Conservation (phyloP, 306 rosid species). For the Argentina anserina region DNA sequence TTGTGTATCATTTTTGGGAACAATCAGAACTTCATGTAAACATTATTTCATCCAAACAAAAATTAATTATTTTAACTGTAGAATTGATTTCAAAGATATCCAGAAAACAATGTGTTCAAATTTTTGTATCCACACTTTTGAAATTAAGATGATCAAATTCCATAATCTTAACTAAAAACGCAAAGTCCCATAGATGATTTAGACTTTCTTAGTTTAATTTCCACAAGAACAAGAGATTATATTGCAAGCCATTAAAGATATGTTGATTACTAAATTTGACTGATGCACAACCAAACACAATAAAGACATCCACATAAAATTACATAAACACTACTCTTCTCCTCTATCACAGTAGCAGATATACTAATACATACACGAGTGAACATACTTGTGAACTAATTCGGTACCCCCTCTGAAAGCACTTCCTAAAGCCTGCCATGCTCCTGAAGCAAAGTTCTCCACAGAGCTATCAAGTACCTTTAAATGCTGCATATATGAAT, state of each 20-base stretch:
- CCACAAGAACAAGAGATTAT: neutral
- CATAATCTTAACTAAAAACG: neutral
- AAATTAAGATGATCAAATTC: neutral
- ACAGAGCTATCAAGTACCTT: conserved; percentile 85
- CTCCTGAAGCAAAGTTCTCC: conserved; percentile 94
- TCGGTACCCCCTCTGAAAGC: conserved; percentile 80
- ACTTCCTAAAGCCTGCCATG: conserved; percentile 88
- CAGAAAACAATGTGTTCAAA: neutral
- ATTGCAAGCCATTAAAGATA: conserved; percentile 8
- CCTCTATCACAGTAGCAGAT: neutral
- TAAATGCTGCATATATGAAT: conserved; percentile 52
- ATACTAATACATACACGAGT: conserved; percentile 8
- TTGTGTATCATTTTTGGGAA: neutral
- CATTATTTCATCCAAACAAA: neutral
- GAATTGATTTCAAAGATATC: neutral
- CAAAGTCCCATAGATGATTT: neutral
- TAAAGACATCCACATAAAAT: neutral
- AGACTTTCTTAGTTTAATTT: neutral
- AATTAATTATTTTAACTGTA: neutral
- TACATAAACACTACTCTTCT: neutral
- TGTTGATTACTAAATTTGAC: conserved; percentile 3
- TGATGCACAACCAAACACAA: conserved; percentile 10
- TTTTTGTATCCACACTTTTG: neutral
- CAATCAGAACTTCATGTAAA: neutral
- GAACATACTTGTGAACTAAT: conserved; percentile 69